Evolutionary conservation across 2,329 filamentous ascomycete species (phyloP).

Genomic region (Aspergillus oerlinghausenensis): DNA sequence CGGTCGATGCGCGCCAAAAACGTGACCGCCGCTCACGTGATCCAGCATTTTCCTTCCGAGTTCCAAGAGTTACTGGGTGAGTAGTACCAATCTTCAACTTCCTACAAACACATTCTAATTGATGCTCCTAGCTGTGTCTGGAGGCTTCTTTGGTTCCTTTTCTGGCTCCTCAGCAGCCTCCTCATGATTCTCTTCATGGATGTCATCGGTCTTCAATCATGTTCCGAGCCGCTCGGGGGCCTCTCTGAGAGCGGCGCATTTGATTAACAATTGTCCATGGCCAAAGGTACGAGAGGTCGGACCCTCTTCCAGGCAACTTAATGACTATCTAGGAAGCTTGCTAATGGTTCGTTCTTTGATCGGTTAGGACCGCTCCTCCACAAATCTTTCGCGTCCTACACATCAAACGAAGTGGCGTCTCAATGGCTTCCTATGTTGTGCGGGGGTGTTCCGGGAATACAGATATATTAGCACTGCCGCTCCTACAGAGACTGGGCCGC

Average conservation of each 20-base stretch:
- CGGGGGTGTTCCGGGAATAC: not conserved
- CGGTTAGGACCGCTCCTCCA: slow-evolving; percentile 6
- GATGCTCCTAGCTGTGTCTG: not conserved
- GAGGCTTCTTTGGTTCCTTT: slow-evolving; percentile 2
- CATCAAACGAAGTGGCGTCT: not conserved
- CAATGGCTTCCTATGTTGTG: slow-evolving; percentile 5
- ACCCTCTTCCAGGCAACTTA: not conserved
- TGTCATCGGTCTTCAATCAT: slow-evolving; percentile 40
- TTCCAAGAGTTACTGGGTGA: slow-evolving; percentile 3
- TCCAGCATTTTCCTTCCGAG: slow-evolving; percentile 18
- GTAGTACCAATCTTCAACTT: not conserved
- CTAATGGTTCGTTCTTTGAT: not conserved
- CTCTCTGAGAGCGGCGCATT: slow-evolving; percentile 32
- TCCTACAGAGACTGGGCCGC: not conserved
- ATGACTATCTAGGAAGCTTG: not conserved
- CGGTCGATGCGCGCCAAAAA: slow-evolving; percentile 25
- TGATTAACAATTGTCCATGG: slow-evolving; percentile 21
- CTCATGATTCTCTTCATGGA: slow-evolving; percentile 36
- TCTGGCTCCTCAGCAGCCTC: slow-evolving; percentile 12
- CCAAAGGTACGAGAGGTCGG: slow-evolving; percentile 19
- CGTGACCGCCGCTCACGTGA: slow-evolving; percentile 34
- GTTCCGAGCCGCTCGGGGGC: slow-evolving; percentile 33
- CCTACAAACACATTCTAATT: slow-evolving; percentile 2
- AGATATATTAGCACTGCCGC: slow-evolving; percentile 1
- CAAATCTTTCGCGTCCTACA: slow-evolving; percentile 4